Conservation (phyloP, 1,284 basidiomycete species). For the Cutaneotrichosporon dermatis region DNA sequence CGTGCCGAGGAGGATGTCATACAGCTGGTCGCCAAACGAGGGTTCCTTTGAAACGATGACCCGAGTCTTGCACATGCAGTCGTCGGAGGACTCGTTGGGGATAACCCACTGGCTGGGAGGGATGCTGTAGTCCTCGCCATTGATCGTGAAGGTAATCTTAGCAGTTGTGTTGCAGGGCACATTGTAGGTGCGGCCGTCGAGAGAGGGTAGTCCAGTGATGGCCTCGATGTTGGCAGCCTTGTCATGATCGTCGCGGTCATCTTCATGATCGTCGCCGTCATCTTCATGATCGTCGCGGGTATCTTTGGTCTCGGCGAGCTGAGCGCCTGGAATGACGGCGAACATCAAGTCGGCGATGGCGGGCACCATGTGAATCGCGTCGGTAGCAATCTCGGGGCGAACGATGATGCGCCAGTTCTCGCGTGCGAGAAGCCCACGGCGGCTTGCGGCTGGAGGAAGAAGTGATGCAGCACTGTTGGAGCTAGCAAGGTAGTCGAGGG, state of each 20-base stretch:
- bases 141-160: background rate
- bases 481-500: no score
- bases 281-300: background rate
- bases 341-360: no score
- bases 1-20: background rate
- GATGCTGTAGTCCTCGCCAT: background rate
- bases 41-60: background rate
- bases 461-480: no score
- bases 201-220: background rate
- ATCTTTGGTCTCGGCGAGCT: background rate
- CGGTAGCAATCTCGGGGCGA: no score
- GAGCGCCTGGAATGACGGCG: no score
- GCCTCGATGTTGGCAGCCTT: background rate
- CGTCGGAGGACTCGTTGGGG: background rate
- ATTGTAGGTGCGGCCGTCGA: background rate
- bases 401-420: no score
- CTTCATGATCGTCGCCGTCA: no score
- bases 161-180: background rate
- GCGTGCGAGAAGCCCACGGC: no score
- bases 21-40: background rate
- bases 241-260: background rate
- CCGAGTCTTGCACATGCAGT: background rate
- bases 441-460: no score
- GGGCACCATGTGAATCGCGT: no score
- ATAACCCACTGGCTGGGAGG: background rate